Percentiles rank a stretch among this genome's conserved stretches.
phyloP scores from a whole-genome alignment of 306 rosid species.

The Gynostemma pentaphyllum region DNA sequence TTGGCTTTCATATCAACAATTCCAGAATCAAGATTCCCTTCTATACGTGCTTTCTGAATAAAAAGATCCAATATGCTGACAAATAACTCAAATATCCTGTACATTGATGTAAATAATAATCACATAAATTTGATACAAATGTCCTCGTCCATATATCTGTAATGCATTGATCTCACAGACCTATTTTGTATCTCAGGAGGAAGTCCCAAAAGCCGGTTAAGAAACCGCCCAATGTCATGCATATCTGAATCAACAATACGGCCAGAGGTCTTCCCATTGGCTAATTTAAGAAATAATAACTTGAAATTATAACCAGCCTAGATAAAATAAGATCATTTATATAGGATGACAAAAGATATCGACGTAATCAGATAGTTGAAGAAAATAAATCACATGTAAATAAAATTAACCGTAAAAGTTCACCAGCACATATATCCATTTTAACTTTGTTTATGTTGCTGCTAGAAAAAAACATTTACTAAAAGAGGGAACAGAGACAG shows the following conservation, averaged over 20 bases:
- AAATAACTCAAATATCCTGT: constrained; percentile 82
- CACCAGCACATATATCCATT: neutral
- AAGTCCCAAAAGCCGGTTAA: constrained; percentile 88
- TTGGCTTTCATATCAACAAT: constrained; percentile 95
- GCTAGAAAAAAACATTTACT: neutral
- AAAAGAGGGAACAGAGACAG: neutral
- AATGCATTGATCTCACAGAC: constrained; percentile 31
- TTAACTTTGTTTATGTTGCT: neutral
- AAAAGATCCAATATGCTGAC: constrained; percentile 91
- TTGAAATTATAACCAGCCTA: constrained; percentile 7
- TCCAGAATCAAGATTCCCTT: constrained; percentile 95
- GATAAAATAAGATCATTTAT: neutral
- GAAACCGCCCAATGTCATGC: constrained; percentile 96
- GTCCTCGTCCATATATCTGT: constrained; percentile 12
- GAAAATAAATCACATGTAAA: neutral
- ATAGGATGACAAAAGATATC: neutral
- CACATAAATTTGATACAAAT: constrained; percentile 18
- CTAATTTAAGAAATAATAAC: constrained; percentile 31
- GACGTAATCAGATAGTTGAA: neutral
- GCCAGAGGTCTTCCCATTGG: constrained; percentile 51
- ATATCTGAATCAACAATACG: constrained; percentile 90
- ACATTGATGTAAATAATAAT: constrained; percentile 15
- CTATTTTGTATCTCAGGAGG: constrained; percentile 90
- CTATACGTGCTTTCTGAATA: constrained; percentile 82
- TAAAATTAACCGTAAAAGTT: neutral